Percentiles rank a stretch among this genome's conserved stretches.
Evolutionary conservation across 129 eudicot genomes (phyloP).

Genomic region (Flaveria robusta): DNA sequence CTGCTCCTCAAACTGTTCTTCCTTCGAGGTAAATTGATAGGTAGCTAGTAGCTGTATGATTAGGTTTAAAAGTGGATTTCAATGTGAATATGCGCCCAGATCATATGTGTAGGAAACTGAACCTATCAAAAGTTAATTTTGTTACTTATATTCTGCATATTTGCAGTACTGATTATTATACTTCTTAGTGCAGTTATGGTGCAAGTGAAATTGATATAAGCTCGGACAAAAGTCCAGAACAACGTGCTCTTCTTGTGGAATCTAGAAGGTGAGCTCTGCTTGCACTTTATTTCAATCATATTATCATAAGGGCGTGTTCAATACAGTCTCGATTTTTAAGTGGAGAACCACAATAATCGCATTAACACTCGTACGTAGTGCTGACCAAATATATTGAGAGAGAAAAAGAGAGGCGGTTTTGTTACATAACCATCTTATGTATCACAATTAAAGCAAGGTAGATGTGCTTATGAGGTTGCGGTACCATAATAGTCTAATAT

Average conservation of each 20-base stretch:
- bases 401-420: neutral
- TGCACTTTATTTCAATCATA: neutral
- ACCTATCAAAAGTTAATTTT: neutral
- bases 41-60: neutral
- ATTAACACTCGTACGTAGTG: too few relatives aligned
- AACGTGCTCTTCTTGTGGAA: slow-evolving; percentile 72
- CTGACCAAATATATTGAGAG: neutral
- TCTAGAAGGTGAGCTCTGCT: slow-evolving; percentile 25
- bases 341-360: neutral
- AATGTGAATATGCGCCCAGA: neutral
- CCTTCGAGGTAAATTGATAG: slow-evolving; percentile 2
- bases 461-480: too few relatives aligned
- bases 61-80: neutral
- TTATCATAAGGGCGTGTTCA: neutral
- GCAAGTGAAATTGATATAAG: slow-evolving; percentile 46
- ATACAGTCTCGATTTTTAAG: neutral
- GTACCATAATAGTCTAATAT: too few relatives aligned
- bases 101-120: neutral
- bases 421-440: too few relatives aligned
- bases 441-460: too few relatives aligned
- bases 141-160: neutral
- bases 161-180: slow-evolving; percentile 3
- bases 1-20: slow-evolving; percentile 14
- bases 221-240: slow-evolving; percentile 52
- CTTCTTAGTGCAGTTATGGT: slow-evolving; percentile 46